Conservation (phyloP, 73 alveolate genomes). For the Tetrahymena thermophila region DNA sequence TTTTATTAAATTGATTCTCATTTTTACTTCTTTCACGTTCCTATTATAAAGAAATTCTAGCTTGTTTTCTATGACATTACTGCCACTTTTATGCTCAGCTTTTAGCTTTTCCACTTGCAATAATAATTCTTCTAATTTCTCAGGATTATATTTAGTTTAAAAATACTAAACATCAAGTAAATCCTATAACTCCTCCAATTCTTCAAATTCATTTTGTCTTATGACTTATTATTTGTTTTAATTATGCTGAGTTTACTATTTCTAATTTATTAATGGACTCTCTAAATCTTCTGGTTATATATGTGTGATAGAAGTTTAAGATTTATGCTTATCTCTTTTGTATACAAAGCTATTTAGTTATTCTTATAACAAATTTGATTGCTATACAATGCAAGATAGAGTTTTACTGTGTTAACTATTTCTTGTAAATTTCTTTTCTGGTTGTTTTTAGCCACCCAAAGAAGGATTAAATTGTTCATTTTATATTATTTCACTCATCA, state of each 20-base stretch:
- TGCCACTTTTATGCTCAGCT: neutral
- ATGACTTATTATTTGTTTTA: neutral
- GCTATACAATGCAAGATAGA: neutral
- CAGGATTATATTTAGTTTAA: neutral
- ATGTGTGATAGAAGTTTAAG: neutral
- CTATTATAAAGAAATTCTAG: neutral
- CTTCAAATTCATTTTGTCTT: neutral
- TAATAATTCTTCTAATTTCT: neutral
- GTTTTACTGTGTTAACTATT: neutral
- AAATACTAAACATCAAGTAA: neutral
- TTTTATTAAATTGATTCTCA: neutral
- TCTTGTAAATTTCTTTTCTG: neutral
- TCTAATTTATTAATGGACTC: neutral
- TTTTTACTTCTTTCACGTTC: neutral
- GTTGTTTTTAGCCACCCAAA: neutral
- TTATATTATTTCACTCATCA: neutral
- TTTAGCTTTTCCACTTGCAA: neutral
- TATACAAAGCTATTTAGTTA: neutral
- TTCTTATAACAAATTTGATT: neutral
- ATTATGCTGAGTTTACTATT: neutral
- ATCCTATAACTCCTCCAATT: neutral
- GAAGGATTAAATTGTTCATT: neutral
- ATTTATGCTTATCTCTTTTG: neutral
- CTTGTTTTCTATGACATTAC: neutral
- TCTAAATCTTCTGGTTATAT: neutral